Evolutionary conservation across 2,329 filamentous ascomycete species (phyloP).

Genomic region (Aspergillus candidus): DNA sequence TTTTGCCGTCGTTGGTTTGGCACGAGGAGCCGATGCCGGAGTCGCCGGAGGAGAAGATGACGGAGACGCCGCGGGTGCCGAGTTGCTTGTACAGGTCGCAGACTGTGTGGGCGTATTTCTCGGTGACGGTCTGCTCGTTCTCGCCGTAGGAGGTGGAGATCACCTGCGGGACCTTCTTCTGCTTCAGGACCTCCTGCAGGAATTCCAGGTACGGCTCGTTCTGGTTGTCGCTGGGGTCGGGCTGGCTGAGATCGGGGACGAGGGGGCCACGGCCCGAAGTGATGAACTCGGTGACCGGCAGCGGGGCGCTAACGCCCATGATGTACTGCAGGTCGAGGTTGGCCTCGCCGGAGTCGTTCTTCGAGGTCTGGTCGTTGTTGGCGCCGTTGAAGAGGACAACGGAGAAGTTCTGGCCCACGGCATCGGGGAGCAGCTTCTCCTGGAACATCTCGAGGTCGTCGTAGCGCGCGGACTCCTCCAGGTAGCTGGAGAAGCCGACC

Average conservation of each 20-base stretch:
- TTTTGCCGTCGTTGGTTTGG: conserved; percentile 30
- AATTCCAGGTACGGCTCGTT: conserved; percentile 44
- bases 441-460: conserved; percentile 41
- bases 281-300: conserved; percentile 44
- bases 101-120: conserved; percentile 32
- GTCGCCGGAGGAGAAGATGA: conserved; percentile 47
- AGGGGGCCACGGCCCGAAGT: conserved; percentile 43
- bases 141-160: conserved; percentile 39
- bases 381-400: conserved; percentile 41
- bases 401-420: conserved; percentile 40
- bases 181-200: conserved; percentile 28
- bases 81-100: conserved; percentile 46
- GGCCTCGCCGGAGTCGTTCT: conserved; percentile 41
- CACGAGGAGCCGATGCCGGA: conserved; percentile 38
- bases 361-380: conserved; percentile 31
- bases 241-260: conserved; percentile 45
- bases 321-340: conserved; percentile 49
- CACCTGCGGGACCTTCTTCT: conserved; percentile 30
- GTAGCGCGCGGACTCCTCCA: conserved; percentile 46
- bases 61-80: conserved; percentile 44
- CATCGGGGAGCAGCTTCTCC: conserved; percentile 33
- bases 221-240: conserved; percentile 33
- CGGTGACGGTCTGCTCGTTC: conserved; percentile 36
- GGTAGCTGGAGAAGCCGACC: conserved; percentile 43
- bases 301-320: conserved; percentile 38